These are phyloP conservation scores for Tribonema minus DNA, from an alignment of 108 stramenopile genomes.

Conservation along the genomic window DNA sequence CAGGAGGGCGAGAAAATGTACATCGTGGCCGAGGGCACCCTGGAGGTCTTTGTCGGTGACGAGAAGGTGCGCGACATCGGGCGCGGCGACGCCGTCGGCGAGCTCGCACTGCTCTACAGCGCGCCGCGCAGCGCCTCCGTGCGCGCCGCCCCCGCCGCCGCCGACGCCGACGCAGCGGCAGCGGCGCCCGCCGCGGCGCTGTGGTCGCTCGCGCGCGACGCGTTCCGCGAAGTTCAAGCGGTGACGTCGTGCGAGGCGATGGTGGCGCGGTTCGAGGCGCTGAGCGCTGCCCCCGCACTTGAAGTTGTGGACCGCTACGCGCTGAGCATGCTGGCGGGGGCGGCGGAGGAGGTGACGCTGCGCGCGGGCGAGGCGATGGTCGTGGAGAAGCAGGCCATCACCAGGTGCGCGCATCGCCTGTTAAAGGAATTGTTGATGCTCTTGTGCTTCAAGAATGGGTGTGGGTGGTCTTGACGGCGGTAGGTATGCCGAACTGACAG, in stretches of 20 bases:
- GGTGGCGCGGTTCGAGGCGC: conserved; percentile 54
- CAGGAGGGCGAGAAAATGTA: conserved; percentile 56
- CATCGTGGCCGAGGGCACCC: conserved; percentile 47
- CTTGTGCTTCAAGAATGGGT: no score
- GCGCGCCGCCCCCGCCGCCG: not conserved
- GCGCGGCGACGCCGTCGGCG: conserved; percentile 49
- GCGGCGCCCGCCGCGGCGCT: not conserved
- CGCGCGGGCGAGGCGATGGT: conserved; percentile 29
- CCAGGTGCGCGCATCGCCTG: no score
- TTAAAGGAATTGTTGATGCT: no score
- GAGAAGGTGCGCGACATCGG: conserved; percentile 34
- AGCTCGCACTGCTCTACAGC: conserved; percentile 56
- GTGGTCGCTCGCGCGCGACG: conserved; percentile 46
- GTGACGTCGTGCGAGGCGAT: conserved; percentile 50
- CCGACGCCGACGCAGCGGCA: no score
- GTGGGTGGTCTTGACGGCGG: no score
- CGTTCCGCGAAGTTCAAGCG: conserved; percentile 54
- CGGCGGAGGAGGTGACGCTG: conserved; percentile 27
- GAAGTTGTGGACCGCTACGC: conserved; percentile 36
- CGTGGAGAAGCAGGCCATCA: conserved; percentile 15
- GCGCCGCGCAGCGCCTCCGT: conserved; percentile 58
- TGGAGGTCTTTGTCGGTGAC: conserved; percentile 52
- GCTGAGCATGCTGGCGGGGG: conserved; percentile 42
- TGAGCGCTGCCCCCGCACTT: conserved; percentile 33
- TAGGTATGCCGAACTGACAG: no score